Evolutionary conservation across 345 rosid species (phyloP).

Genomic region (Populus alba): DNA sequence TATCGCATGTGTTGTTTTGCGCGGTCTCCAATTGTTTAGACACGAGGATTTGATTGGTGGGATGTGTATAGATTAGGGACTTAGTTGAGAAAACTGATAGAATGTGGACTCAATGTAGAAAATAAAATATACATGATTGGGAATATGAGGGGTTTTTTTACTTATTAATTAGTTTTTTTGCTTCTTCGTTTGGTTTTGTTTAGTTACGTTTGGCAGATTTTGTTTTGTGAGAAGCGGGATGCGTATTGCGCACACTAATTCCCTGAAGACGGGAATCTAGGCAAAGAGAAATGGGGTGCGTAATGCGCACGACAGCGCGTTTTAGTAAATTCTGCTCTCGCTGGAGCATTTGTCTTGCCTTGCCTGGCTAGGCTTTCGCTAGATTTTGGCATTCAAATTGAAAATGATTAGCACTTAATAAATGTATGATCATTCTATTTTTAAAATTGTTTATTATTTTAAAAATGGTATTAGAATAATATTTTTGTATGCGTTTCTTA

Average conservation of each 20-base stretch:
- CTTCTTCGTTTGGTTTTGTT: background rate
- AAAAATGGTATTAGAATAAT: too few relatives aligned
- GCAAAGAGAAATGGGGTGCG: constrained; percentile 2
- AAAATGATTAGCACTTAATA: too few relatives aligned
- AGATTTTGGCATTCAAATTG: background rate
- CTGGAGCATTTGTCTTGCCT: background rate
- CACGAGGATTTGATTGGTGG: background rate
- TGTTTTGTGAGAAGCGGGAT: background rate
- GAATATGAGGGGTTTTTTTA: background rate
- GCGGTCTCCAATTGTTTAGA: background rate
- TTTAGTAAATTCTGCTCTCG: constrained; percentile 1
- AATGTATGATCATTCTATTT: too few relatives aligned
- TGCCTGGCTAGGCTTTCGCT: background rate
- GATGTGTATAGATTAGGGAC: background rate
- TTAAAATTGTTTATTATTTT: too few relatives aligned
- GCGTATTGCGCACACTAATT: constrained; percentile 18
- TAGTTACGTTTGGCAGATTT: background rate
- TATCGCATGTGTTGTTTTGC: background rate
- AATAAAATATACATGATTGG: background rate
- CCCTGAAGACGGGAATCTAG: background rate
- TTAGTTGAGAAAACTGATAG: background rate
- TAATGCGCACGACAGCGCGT: background rate
- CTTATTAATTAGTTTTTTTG: background rate
- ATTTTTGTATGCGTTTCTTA: too few relatives aligned
- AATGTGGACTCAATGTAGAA: background rate